These are phyloP conservation scores for Crassisporium funariophilum DNA, from an alignment of 768 basidiomycete genomes.

Conservation along the genomic window DNA sequence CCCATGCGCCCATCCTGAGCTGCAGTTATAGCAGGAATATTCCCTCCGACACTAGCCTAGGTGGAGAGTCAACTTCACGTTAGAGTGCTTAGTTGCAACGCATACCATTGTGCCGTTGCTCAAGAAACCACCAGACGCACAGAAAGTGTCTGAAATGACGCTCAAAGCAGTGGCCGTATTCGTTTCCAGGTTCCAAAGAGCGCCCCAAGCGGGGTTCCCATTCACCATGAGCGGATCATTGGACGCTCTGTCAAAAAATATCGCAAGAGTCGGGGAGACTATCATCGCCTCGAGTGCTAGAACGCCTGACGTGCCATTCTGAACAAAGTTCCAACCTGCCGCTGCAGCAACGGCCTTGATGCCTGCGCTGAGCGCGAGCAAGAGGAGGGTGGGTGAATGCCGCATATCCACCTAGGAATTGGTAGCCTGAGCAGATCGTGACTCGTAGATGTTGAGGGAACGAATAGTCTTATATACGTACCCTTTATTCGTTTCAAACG, in stretches of 20 bases:
- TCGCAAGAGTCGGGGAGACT: constrained; percentile 24
- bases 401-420: no score
- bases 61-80: constrained; percentile 7
- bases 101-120: constrained; percentile 43
- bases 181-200: constrained; percentile 42
- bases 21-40: constrained; percentile 28
- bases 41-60: constrained; percentile 33
- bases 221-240: constrained; percentile 42
- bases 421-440: no score
- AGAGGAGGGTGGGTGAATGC: no score
- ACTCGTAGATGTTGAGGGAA: no score
- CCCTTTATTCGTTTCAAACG: no score
- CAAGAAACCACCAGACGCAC: constrained; percentile 42
- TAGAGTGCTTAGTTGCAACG: constrained; percentile 12
- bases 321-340: constrained; percentile 26
- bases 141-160: constrained; percentile 40
- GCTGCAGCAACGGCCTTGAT: no score
- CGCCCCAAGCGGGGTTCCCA: constrained; percentile 47
- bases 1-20: constrained; percentile 37
- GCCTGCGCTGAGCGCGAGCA: no score
- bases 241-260: constrained; percentile 23
- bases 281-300: constrained; percentile 25
- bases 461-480: no score
- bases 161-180: constrained; percentile 39
- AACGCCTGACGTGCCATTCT: constrained; percentile 25